These are phyloP conservation scores for Fusarium sp. DNA, from an alignment of 2,329 filamentous ascomycete genomes.

Conservation along the genomic window DNA sequence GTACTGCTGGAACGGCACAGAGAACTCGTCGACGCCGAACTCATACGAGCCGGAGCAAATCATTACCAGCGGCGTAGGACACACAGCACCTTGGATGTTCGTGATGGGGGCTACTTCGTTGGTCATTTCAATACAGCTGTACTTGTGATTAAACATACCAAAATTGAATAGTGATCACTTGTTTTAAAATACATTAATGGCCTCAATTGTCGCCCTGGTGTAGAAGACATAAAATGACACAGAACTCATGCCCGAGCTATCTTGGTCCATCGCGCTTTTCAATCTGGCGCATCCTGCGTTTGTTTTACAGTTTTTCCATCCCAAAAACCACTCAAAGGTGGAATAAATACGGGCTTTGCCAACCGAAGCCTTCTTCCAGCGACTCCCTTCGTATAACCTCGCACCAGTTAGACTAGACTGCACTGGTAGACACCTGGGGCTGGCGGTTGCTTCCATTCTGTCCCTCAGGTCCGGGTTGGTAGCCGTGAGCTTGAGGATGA, in stretches of 20 bases:
- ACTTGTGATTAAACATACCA: neutral
- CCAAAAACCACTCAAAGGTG: too few relatives aligned
- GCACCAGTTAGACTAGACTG: neutral
- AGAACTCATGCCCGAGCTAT: too few relatives aligned
- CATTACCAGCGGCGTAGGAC: neutral
- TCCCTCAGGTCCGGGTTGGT: neutral
- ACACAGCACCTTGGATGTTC: neutral
- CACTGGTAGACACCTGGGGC: neutral
- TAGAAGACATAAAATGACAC: too few relatives aligned
- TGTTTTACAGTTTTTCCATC: too few relatives aligned
- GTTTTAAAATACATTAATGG: too few relatives aligned
- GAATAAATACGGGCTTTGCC: too few relatives aligned
- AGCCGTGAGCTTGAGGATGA: neutral
- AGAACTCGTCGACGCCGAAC: slow-evolving; percentile 42
- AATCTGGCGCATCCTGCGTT: too few relatives aligned
- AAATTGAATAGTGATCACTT: too few relatives aligned
- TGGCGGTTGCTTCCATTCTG: neutral
- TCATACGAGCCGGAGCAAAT: slow-evolving; percentile 53
- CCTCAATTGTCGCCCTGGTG: too few relatives aligned
- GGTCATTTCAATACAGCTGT: neutral
- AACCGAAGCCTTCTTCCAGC: too few relatives aligned
- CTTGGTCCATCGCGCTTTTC: too few relatives aligned
- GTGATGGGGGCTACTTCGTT: neutral
- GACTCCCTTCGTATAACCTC: too few relatives aligned
- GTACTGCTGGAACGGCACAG: slow-evolving; percentile 88